Conservation (phyloP, 2,329 filamentous ascomycete species). For the Ascochyta clinopodiicola region DNA sequence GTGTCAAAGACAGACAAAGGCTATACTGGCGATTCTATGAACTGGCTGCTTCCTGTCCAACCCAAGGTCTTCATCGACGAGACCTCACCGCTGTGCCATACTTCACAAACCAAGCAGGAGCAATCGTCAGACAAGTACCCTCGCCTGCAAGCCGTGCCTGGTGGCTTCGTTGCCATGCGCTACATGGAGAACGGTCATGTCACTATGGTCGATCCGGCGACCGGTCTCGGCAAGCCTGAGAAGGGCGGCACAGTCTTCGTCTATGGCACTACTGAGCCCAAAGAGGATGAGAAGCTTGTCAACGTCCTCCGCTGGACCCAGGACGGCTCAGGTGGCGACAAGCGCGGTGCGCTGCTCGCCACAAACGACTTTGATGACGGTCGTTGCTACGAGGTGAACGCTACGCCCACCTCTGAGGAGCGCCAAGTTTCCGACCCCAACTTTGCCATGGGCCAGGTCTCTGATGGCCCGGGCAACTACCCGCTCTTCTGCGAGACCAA, state of each 20-base stretch:
- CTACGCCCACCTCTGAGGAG: slow-evolving; percentile 59
- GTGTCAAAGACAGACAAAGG: slow-evolving; percentile 62
- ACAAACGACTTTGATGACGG: slow-evolving; percentile 87
- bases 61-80: slow-evolving; percentile 56
- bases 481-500: slow-evolving; percentile 83
- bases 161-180: slow-evolving; percentile 56
- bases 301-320: slow-evolving; percentile 81
- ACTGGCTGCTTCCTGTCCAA: slow-evolving; percentile 58
- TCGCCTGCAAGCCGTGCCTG: slow-evolving; percentile 64
- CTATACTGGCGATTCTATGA: slow-evolving; percentile 67
- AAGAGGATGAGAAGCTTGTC: slow-evolving; percentile 63
- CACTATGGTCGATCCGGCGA: slow-evolving; percentile 46
- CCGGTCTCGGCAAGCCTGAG: slow-evolving; percentile 51
- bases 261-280: slow-evolving; percentile 57
- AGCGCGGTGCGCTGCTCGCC: slow-evolving; percentile 75
- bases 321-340: slow-evolving; percentile 81
- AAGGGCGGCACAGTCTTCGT: slow-evolving; percentile 56
- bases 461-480: slow-evolving; percentile 44
- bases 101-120: slow-evolving; percentile 62
- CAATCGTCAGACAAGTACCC: slow-evolving; percentile 64
- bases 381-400: slow-evolving; percentile 83
- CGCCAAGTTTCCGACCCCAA: slow-evolving; percentile 66
- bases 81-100: slow-evolving; percentile 68
- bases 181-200: slow-evolving; percentile 61
- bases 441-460: slow-evolving; percentile 57